Evolutionary conservation across 2,329 filamentous ascomycete species (phyloP), one percentile per base, ranked within the genome.

Genomic region (Nemania sp.): DNA sequence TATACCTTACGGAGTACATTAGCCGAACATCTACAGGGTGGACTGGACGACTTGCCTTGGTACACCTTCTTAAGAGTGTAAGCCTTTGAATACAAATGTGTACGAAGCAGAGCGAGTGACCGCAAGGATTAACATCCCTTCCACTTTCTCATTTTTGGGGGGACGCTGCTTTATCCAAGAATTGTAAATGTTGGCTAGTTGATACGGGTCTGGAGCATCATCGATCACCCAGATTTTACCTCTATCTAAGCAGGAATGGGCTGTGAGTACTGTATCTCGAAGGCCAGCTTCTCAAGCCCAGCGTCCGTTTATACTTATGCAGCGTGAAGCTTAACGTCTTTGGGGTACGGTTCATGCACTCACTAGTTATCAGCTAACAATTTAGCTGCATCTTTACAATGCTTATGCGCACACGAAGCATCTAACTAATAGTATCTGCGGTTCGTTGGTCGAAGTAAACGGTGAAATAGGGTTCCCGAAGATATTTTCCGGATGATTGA

Each of bases 311-410:
- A n/a, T n/a, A n/a, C n/a, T n/a, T n/a, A n/a, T n/a, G n/a, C n/a
- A n/a, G n/a, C n/a, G n/a, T n/a, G n/a, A n/a, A n/a, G n/a, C n/a
- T n/a, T n/a, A n/a, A n/a, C n/a, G n/a, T n/a, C n/a, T n/a, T n/a
- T n/a, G 40, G 41, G 33, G 34, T 34, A 26, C n/a, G 30, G 36
- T 49, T 39, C 41, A 47, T 49, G 46, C 36, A 37, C 20, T 39
- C 12, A 30, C 33, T 43, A 11, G 44, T 28, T 17, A 43, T 53
- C 41, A 48, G 50, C 33, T 36, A 31, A 41, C 50, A 57, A 51
- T 52, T 41, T 46, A 41, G 45, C 45, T 55, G 48, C 24, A 60
- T 39, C 34, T 39, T 46, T 40, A 24, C 28, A 50, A 40, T n/a
- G 41, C 51, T 41, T 49, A 40, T 39, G 39, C 43, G n/a, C n/a